phyloP scores from a whole-genome alignment of 768 basidiomycete species.

The Leccinum subtestaceum region DNA sequence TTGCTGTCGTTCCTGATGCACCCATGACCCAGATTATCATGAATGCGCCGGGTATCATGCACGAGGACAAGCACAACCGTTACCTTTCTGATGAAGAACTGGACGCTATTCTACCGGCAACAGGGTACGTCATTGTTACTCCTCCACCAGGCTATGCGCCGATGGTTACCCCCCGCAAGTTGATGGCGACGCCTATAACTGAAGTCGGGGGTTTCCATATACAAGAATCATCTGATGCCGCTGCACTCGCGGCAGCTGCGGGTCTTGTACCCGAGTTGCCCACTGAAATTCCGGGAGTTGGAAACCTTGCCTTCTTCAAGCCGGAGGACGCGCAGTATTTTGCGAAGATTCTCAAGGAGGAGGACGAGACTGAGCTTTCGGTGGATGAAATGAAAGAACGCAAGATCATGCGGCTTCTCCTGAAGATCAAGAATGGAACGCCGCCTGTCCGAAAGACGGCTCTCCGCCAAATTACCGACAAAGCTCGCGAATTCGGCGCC shows the following conservation, averaged over 20 bases:
- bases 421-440: slow-evolving; percentile 99
- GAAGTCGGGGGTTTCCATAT: slow-evolving; percentile 90
- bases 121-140: slow-evolving; percentile 88
- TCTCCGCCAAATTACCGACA: slow-evolving; percentile 97
- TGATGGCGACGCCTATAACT: slow-evolving; percentile 53
- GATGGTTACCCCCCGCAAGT: slow-evolving; percentile 59
- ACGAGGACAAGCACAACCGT: slow-evolving; percentile 95
- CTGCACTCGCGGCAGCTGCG: slow-evolving; percentile 83
- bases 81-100: slow-evolving; percentile 95
- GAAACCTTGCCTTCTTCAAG: slow-evolving; percentile 97
- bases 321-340: slow-evolving; percentile 98
- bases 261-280: slow-evolving; percentile 91
- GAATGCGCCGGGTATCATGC: slow-evolving; percentile 79
- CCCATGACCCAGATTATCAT: slow-evolving; percentile 82
- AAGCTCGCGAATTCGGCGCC: slow-evolving; percentile 97
- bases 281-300: slow-evolving; percentile 97
- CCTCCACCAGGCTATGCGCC: slow-evolving; percentile 94
- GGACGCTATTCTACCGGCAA: slow-evolving; percentile 79
- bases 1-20: slow-evolving; percentile 66
- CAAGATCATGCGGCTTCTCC: slow-evolving; percentile 95
- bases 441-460: slow-evolving; percentile 98
- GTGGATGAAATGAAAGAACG: slow-evolving; percentile 99
- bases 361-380: slow-evolving; percentile 88
- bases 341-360: slow-evolving; percentile 91
- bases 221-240: slow-evolving; percentile 90